Conservation (phyloP, 192 early-diverging fungal species). For the Funneliformis geosporum region DNA sequence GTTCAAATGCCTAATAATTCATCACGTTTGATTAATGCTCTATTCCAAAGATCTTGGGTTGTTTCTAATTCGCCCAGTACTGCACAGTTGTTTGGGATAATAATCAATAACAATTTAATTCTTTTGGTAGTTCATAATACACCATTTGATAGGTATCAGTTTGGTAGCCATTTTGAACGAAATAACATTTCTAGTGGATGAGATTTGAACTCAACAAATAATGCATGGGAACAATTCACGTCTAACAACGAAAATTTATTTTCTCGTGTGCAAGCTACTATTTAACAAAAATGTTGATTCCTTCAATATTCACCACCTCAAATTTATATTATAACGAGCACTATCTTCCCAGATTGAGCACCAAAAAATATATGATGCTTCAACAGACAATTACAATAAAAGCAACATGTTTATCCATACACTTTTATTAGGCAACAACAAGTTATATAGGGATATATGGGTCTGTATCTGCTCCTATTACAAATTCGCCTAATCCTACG, state of each 20-base stretch:
- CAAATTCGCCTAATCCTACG: constrained; percentile 32
- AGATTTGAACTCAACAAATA: constrained; percentile 8
- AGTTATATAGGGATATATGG: constrained; percentile 28
- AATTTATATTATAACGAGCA: constrained; percentile 28
- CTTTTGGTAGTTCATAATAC: constrained; percentile 30
- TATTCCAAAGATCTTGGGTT: constrained; percentile 22
- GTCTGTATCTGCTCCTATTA: constrained; percentile 35
- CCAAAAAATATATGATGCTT: constrained; percentile 39
- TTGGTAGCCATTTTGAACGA: constrained; percentile 22
- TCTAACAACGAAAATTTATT: constrained; percentile 17
- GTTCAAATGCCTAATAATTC: constrained; percentile 32
- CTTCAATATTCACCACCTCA: constrained; percentile 17
- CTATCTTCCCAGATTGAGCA: constrained; percentile 44
- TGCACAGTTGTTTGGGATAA: constrained; percentile 29
- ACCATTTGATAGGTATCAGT: constrained; percentile 34
- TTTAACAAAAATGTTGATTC: constrained; percentile 5
- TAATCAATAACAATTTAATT: constrained; percentile 35
- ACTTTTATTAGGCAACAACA: constrained; percentile 38
- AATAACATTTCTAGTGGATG: constrained; percentile 12
- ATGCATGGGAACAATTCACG: constrained; percentile 13
- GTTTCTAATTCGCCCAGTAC: constrained; percentile 30
- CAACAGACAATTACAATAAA: constrained; percentile 33
- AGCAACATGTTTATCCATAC: constrained; percentile 36
- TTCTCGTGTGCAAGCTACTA: constrained; percentile 18
- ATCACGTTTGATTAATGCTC: constrained; percentile 6